Base-by-base conservation (phyloP, 2,329 filamentous ascomycete species). In the Colletotrichum sp. region DNA sequence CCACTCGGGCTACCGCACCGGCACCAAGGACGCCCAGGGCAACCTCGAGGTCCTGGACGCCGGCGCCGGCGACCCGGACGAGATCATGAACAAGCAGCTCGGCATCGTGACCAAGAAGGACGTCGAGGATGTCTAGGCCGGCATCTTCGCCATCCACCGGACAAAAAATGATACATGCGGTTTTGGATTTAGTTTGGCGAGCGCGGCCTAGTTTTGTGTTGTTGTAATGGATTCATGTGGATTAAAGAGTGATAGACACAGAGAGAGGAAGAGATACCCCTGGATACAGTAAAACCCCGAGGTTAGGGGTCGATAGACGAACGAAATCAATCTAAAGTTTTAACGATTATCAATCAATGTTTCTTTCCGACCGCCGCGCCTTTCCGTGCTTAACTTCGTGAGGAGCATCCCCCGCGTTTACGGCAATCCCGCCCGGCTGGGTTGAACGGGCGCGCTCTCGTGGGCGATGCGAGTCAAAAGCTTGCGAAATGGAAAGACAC, bases 1-100 rank as follows among this genome's bases (percentile, higher is more conserved):
- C 67, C 81, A 83, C 77, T 79, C 81, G 21, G 82, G 82, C 21
- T 83, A 83, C 60, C 71, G 82, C 48, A 82, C 80, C 43, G 81
- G 81, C 61, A 63, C 61, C 7, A 72, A 66, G 32, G 78, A 79
- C 32, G 78, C 76, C 52, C 66, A 69, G 9, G 78, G 78, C 34
- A 77, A 78, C 34, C 69, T 80, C 57, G 78, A 80, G 71, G 79
- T 80, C 36, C 64, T 80, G 36, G 79, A 81, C 32, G 78, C 72
- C 18, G 74, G 72, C 26, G 55, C 70, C 15, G 72, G 69, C n/a
- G 77, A 79, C 55, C 77, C 74, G 28, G 74, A 79, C 57, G 77
- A 79, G 21, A 28, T 78, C 30, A 79, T 80, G 79, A 78, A 79
- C 72, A 75, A 78, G 74, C 64, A 74, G 39, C 65, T 79, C 59